Percentiles rank a stretch among this genome's conserved stretches.
Conservation (phyloP, 305 asterid genomes). For the Plantago lanceolata region DNA sequence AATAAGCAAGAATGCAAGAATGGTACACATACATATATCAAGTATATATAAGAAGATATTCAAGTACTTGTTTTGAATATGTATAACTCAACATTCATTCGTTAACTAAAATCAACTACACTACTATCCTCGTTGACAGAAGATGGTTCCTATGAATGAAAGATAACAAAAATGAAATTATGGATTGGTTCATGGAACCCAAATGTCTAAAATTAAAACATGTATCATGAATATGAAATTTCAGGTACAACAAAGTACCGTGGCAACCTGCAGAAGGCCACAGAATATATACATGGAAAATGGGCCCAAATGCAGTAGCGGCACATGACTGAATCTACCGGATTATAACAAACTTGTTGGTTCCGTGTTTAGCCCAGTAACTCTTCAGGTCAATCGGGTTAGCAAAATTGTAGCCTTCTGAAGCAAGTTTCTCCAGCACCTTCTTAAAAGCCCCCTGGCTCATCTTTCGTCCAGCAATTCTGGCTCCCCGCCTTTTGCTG, state of each 20-base stretch:
- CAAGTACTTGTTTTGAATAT: too few species aligned
- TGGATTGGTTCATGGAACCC: constrained; percentile 33
- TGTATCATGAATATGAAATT: constrained; percentile 28
- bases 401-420: constrained; percentile 65
- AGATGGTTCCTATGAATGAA: constrained; percentile 31
- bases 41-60: too few species aligned
- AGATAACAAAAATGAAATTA: constrained; percentile 32
- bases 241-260: constrained; percentile 37
- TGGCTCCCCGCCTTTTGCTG: constrained; percentile 86
- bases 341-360: constrained; percentile 95
- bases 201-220: constrained; percentile 36
- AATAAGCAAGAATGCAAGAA: too few species aligned
- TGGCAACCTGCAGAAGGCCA: constrained; percentile 46
- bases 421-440: constrained; percentile 84
- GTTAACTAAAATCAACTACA: constrained; percentile 32
- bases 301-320: constrained; percentile 34
- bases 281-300: constrained; percentile 55
- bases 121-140: constrained; percentile 47
- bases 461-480: constrained; percentile 97
- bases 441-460: constrained; percentile 98
- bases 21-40: too few species aligned
- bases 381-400: constrained; percentile 86
- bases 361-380: constrained; percentile 98
- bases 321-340: constrained; percentile 45
- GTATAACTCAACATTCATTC: constrained; percentile 27